Base-by-base conservation (phyloP, 2,329 filamentous ascomycete species). In the Tolypocladium ophioglossoides region DNA sequence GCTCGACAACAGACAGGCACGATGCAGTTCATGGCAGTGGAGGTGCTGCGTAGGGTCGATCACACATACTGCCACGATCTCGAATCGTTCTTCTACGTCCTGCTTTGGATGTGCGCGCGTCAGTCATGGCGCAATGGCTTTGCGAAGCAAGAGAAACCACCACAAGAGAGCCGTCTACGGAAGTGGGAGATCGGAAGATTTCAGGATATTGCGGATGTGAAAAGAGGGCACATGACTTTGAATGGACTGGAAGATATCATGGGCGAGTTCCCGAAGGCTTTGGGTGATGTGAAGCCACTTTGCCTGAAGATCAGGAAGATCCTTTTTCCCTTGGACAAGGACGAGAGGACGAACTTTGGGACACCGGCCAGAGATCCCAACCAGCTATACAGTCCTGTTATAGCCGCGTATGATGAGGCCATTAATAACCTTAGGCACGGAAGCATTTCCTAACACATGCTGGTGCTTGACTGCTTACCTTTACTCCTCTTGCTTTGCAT, bases 21-120 rank as follows among this genome's bases (percentile, higher is more conserved):
- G 34, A 63, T 67, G 57, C 57, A 66, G 46, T 70, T 68, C 49
- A 72, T 70, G 62, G 67, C 64, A 0, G 62, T 68, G 35, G 63
- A 68, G 52, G 65, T 72, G 12, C 56, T 73, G 11, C 51, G 58
- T 20, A 60, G 56, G 9, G 55, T 59, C 7, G 56, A 61, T 39
- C 63, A 70, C 52, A 70, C 57, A 18, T 58, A 57, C 14, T 53
- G 57, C n/a, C 57, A 57, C 14, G 55, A 58, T n/a, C 22, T 57
- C 2, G 55, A 58, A 34, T 55, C 57, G 8, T 30, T 30, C 35
- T 55, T 54, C 40, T 57, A 56, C 16, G 55, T 57, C 20, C n/a
- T 58, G 1, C 4, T 66, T 6, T 61, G 57, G 56, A 52, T 61
- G 40, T 61, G 56, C 40, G 53, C 49, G 14, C 56, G 56, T 41